These are phyloP conservation scores for Cordyceps javanica DNA, from an alignment of 2,329 filamentous ascomycete genomes.

Conservation along the genomic window DNA sequence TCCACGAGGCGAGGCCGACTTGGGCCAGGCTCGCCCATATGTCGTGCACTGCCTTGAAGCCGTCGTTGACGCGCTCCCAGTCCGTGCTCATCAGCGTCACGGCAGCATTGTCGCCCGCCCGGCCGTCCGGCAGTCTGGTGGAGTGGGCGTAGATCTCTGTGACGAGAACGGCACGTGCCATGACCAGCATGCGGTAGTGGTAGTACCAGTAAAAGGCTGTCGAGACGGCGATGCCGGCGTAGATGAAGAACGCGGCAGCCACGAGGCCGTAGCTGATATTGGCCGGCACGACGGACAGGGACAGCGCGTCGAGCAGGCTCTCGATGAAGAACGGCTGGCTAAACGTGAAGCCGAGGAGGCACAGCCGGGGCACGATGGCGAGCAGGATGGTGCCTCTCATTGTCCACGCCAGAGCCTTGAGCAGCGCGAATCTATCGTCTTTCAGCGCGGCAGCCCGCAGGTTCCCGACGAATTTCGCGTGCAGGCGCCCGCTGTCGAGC, in stretches of 20 bases:
- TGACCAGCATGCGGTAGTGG: constrained; percentile 26
- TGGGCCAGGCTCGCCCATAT: constrained; percentile 24
- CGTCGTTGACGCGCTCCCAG: constrained; percentile 23
- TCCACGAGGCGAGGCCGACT: constrained; percentile 23
- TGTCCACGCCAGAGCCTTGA: constrained; percentile 24
- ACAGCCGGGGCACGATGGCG: constrained; percentile 31
- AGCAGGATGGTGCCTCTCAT: constrained; percentile 27
- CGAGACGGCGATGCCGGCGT: constrained; percentile 34
- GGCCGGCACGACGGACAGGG: constrained; percentile 15
- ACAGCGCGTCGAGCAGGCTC: constrained; percentile 23
- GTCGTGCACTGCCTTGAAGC: constrained; percentile 21
- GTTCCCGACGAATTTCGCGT: neutral
- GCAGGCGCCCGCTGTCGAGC: constrained; percentile 17
- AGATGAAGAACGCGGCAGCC: constrained; percentile 34
- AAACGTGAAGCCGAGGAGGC: constrained; percentile 34
- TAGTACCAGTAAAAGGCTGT: constrained; percentile 34
- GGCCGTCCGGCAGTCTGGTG: constrained; percentile 24
- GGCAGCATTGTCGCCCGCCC: constrained; percentile 24
- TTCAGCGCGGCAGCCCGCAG: neutral
- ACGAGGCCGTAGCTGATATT: constrained; percentile 36
- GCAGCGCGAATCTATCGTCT: constrained; percentile 18
- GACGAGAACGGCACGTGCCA: constrained; percentile 28
- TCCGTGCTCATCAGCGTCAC: constrained; percentile 29
- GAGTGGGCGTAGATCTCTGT: constrained; percentile 30
- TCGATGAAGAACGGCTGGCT: constrained; percentile 39